Conservation (phyloP, 1,284 basidiomycete genomes). For the Leucoagaricus sp. region DNA sequence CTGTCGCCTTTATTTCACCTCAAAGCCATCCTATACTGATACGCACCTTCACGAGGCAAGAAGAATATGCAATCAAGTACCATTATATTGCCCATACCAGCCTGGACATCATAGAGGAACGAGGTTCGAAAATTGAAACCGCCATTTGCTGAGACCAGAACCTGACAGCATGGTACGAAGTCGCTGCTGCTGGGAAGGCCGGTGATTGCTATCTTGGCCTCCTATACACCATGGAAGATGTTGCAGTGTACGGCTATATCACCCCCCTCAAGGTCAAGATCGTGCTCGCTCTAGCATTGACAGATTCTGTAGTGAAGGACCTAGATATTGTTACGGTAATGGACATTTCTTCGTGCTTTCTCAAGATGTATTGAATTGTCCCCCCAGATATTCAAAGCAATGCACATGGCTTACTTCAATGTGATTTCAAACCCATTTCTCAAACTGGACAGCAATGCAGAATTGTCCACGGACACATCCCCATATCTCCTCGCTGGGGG, state of each 20-base stretch:
- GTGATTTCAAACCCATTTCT: constrained; percentile 80
- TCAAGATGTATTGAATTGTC: neutral
- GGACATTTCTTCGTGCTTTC: neutral
- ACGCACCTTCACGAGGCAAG: constrained; percentile 65
- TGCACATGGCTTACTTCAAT: constrained; percentile 79
- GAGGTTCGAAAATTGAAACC: constrained; percentile 43
- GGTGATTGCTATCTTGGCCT: constrained; percentile 77
- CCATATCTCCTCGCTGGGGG: constrained; percentile 59
- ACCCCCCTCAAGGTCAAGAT: constrained; percentile 83
- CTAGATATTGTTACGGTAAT: constrained; percentile 68
- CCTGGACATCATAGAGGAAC: constrained; percentile 80
- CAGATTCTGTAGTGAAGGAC: constrained; percentile 79
- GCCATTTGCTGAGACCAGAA: neutral
- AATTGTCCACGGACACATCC: constrained; percentile 51
- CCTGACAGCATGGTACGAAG: constrained; percentile 30
- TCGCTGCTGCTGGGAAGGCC: constrained; percentile 52
- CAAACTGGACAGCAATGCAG: constrained; percentile 52
- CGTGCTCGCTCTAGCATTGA: constrained; percentile 69
- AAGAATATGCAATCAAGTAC: constrained; percentile 69
- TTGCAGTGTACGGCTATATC: constrained; percentile 82
- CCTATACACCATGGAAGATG: constrained; percentile 79
- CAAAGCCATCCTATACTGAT: constrained; percentile 81
- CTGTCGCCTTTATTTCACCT: constrained; percentile 78
- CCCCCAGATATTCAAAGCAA: constrained; percentile 74
- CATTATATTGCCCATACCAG: constrained; percentile 84